These are phyloP conservation scores for Elsinoe batatas DNA, from an alignment of 2,329 filamentous ascomycete species.

Conservation along the genomic window DNA sequence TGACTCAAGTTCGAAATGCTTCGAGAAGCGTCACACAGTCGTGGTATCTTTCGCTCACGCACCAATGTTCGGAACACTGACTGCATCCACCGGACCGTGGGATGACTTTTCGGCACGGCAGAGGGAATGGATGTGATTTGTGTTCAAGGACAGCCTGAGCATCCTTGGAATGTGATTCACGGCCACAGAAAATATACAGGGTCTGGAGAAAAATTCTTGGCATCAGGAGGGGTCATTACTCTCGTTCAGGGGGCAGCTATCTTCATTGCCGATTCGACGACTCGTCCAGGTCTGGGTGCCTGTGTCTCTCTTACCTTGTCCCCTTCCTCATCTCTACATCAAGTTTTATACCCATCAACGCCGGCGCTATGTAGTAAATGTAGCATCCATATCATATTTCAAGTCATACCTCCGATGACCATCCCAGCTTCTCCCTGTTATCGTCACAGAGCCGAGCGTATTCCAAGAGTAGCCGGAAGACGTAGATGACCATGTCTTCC, in stretches of 20 bases:
- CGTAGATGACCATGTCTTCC: conserved; percentile 67
- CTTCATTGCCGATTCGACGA: background rate
- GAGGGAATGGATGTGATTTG: background rate
- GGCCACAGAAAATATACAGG: background rate
- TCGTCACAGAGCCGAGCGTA: conserved; percentile 36
- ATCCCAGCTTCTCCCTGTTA: conserved; percentile 31
- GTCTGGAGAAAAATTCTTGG: conserved; percentile 9
- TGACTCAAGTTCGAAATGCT: background rate
- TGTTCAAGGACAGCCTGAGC: no score
- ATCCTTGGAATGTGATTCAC: background rate
- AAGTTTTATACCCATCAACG: background rate
- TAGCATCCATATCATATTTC: background rate
- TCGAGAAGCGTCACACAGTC: background rate
- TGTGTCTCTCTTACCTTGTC: background rate
- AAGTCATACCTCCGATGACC: conserved; percentile 18
- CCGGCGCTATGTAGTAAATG: conserved; percentile 3
- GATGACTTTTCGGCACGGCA: background rate
- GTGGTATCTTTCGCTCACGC: background rate
- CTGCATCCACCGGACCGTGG: background rate
- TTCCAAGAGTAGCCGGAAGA: conserved; percentile 46
- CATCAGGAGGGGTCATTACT: conserved; percentile 1
- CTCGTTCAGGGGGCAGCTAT: background rate
- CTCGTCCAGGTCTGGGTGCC: background rate
- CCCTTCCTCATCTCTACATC: background rate
- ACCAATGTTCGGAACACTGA: background rate